Base-by-base conservation (phyloP, 106 monocot genomes). In the Allium cepa region DNA sequence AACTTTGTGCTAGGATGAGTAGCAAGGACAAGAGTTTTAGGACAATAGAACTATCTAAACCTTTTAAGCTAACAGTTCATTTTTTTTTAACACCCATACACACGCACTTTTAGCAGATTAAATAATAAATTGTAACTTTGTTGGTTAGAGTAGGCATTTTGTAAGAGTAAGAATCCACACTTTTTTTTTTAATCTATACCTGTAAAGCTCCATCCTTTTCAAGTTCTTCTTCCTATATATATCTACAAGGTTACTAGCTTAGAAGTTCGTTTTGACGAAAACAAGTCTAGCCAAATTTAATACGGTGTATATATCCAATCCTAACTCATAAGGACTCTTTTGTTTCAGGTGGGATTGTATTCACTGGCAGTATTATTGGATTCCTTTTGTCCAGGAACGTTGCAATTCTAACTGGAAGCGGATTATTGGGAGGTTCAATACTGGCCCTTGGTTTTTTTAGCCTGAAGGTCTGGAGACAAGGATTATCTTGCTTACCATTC, bases 391-490 rank as follows among this genome's bases (percentile, higher is more conserved):
- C 87, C 1, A 67, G 75, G 55, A 80, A 87, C 74, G 60, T 73
- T 55, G 66, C 80, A 22, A 77, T 71, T 78, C 48, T 83, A 26
- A 72, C 77, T 22, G 65, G 71, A 57, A 72, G 83, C 8, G 16
- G 77, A 53, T n/a, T 87, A 17, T 72, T 77, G 55, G 87, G 87
- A 16, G 80, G 74, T 66, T 79, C 77, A 13, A 49, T 87, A 62
- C 59, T 87, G 55, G 77, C 64, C 53, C 27, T 87, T 60, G 79
- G 83, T 61, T 61, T 75, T 26, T 58, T 71, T 63, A 87, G 87
- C 67, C 66, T 87, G 57, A 87, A 83, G 66, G 72, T 87, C 15
- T 87, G 87, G 87, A 80, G 79, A 70, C 71, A 70, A 64, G 87
- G 87, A 1, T 59, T 69, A 72, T 83, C 83, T 47, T 77, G 87